Percentiles rank a stretch among this genome's conserved stretches.
These are phyloP conservation scores for Suillus alpinus DNA, from an alignment of 768 basidiomycete genomes.

Conservation along the genomic window DNA sequence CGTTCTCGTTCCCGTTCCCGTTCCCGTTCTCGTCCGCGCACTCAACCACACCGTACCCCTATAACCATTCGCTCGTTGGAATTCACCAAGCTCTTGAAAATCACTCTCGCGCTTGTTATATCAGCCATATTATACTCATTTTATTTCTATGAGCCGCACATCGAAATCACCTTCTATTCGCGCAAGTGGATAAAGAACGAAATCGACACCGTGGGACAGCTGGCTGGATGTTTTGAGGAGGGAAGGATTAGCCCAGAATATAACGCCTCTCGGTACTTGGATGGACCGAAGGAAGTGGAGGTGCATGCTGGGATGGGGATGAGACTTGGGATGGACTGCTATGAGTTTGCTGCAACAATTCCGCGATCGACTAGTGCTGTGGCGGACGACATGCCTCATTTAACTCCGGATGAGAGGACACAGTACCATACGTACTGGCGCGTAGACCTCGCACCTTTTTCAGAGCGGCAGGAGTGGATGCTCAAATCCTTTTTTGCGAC, in stretches of 20 bases:
- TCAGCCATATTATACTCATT: constrained; percentile 46
- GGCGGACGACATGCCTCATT: constrained; percentile 4
- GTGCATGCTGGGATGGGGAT: constrained; percentile 81
- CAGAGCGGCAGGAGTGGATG: constrained; percentile 82
- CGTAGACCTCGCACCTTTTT: constrained; percentile 80
- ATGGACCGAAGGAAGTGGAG: constrained; percentile 62
- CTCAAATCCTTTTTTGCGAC: constrained; percentile 94
- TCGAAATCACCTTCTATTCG: constrained; percentile 80
- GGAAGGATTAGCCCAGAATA: constrained; percentile 60
- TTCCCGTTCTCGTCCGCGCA: constrained; percentile 22
- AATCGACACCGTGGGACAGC: constrained; percentile 59
- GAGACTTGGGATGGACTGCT: constrained; percentile 84
- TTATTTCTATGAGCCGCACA: constrained; percentile 75
- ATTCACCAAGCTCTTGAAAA: constrained; percentile 40
- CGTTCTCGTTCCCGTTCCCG: constrained; percentile 24
- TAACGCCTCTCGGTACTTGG: constrained; percentile 62
- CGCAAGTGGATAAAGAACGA: constrained; percentile 73
- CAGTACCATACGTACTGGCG: constrained; percentile 95
- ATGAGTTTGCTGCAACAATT: constrained; percentile 87
- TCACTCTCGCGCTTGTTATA: constrained; percentile 35
- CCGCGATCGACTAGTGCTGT: constrained; percentile 28
- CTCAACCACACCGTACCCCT: constrained; percentile 10
- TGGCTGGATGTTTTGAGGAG: constrained; percentile 74
- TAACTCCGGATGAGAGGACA: constrained; percentile 42
- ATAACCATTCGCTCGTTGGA: constrained; percentile 35